Conservation (phyloP, 768 basidiomycete genomes). For the Trametes cubensis region DNA sequence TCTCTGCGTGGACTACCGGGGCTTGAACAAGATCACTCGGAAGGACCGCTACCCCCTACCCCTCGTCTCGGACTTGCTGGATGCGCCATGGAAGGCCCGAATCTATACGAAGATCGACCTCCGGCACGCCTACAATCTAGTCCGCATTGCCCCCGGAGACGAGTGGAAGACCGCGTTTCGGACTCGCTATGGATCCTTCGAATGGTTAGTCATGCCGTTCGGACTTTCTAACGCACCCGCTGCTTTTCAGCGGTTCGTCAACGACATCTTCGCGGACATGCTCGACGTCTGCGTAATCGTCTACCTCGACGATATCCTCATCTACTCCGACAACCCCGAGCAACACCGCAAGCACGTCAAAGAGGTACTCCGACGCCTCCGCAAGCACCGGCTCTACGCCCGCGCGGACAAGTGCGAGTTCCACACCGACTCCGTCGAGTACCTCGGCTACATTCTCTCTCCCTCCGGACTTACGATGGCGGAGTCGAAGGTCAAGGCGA, state of each 20-base stretch:
- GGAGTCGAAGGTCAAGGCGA: background rate
- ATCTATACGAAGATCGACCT: conserved; percentile 43
- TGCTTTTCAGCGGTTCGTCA: conserved; percentile 32
- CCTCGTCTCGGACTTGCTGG: conserved; percentile 31
- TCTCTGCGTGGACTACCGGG: background rate
- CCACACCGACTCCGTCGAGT: background rate
- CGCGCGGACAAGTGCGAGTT: background rate
- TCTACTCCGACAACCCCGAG: conserved; percentile 19
- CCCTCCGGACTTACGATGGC: background rate
- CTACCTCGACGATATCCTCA: conserved; percentile 19
- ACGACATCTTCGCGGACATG: conserved; percentile 24
- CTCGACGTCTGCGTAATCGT: conserved; percentile 12
- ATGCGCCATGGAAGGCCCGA: conserved; percentile 26
- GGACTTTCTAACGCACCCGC: conserved; percentile 29
- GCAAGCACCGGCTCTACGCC: background rate
- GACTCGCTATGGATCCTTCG: conserved; percentile 37
- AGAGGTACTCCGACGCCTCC: background rate
- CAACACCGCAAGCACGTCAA: conserved; percentile 19
- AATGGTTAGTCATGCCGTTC: conserved; percentile 35
- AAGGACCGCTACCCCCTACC: conserved; percentile 29
- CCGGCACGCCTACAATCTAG: conserved; percentile 41
- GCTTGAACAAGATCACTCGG: background rate
- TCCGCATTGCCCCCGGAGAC: conserved; percentile 36
- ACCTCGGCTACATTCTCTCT: background rate
- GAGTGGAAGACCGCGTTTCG: conserved; percentile 41